Evolutionary conservation across 192 early-diverging fungal genomes (phyloP), one percentile per base, ranked within the genome.

Genomic region (Thoreauomyces humboldtii): DNA sequence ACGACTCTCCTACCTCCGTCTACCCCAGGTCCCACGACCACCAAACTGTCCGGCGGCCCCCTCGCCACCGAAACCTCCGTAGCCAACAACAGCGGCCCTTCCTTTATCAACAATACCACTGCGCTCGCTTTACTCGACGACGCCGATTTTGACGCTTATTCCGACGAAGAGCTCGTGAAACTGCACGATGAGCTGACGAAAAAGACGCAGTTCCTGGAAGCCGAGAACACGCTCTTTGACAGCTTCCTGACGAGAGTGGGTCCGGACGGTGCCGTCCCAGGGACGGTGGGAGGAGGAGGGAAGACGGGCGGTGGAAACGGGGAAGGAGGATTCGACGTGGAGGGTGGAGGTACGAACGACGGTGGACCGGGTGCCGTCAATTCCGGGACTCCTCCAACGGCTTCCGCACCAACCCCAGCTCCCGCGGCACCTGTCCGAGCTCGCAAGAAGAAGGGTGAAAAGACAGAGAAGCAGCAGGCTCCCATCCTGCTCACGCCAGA

Each of bases 211-310:
- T 42, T 75, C n/a, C 52, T 85, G 19, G 72, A 77, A 50, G 14
- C 48, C 12, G 83, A 85, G 70, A 84, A 82, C 66, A 38, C 56
- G 9, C 62, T 85, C 17, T 84, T 84, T 61, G 81, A 84, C 34
- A 54, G 53, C 50, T 84, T 75, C 66, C 68, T 79, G 17, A 51
- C 28, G 5, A 70, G 83, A 11, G 82, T 82, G 6, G 67, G 53
- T 25, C 76, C 82, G 5, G 33, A 78, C 36, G 57, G 54, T 41
- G 63, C 24, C 7, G 46, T 22, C 2, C 31, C 17, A 19, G 63
- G 2, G 17, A 41, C 38, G n/a, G n/a, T n/a, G n/a, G n/a, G 61
- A 25, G 48, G 12, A 4, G 43, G n/a, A 34, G 50, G 51, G n/a
- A 24, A 7, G 9, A 45, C 36, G 7, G 47, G 12, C 28, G 54